Conservation (phyloP, 129 eudicot genomes). For the Silybum marianum region DNA sequence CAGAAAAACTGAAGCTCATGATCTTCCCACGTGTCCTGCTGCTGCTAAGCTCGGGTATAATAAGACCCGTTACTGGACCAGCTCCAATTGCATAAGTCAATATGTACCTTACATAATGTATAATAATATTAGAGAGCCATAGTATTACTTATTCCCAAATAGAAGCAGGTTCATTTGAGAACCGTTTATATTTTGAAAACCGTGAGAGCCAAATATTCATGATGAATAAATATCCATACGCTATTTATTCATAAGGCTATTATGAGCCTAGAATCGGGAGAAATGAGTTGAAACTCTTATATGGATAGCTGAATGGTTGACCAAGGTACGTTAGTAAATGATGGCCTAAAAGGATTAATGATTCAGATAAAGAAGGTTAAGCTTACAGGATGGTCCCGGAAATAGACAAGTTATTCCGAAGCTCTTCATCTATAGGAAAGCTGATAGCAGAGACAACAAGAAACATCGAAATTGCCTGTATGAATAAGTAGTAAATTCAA, state of each 20-base stretch:
- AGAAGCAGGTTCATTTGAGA: not conserved
- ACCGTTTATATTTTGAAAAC: no score
- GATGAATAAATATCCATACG: not conserved
- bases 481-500: constrained; percentile 11
- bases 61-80: constrained; percentile 86
- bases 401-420: constrained; percentile 70
- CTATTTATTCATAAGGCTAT: not conserved
- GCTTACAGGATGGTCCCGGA: constrained; percentile 81
- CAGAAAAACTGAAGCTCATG: constrained; percentile 86
- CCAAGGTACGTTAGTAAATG: not conserved
- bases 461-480: constrained; percentile 79
- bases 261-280: not conserved
- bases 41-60: constrained; percentile 93
- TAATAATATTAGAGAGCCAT: constrained; percentile 14
- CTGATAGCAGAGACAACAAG: constrained; percentile 64
- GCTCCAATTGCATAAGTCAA: constrained; percentile 78
- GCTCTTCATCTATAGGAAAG: constrained; percentile 63
- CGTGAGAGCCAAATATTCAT: not conserved
- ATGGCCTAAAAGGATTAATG: not conserved
- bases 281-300: not conserved
- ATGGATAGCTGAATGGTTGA: not conserved
- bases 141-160: not conserved
- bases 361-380: constrained; percentile 7
- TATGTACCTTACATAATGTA: constrained; percentile 58
- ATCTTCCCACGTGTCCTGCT: constrained; percentile 88